Evolutionary conservation across 2,329 filamentous ascomycete species (phyloP).

Genomic region (Fusarium camptoceras): DNA sequence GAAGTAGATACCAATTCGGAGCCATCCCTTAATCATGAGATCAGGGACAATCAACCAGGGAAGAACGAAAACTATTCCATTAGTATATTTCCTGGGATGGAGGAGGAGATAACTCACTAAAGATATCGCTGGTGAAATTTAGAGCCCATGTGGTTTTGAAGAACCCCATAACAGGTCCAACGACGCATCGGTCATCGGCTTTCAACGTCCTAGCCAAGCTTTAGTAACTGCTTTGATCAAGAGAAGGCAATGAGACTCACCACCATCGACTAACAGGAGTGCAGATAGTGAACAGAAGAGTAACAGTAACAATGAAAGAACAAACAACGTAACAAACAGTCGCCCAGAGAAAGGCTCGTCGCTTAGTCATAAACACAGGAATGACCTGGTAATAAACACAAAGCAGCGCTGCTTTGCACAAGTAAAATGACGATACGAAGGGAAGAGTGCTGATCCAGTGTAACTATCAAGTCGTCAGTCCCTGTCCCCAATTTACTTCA

Average conservation of each 20-base stretch:
- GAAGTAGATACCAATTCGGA: slow-evolving; percentile 9
- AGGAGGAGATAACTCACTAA: not conserved
- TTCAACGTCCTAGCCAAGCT: not conserved
- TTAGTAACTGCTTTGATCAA: not conserved
- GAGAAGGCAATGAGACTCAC: not conserved
- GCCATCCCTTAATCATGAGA: slow-evolving; percentile 20
- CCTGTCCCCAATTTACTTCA: accelerated
- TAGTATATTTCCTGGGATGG: too few species aligned
- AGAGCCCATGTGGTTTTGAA: slow-evolving; percentile 17
- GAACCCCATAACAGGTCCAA: not conserved
- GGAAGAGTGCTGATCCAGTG: slow-evolving; percentile 28
- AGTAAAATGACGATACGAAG: slow-evolving; percentile 26
- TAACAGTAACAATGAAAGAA: not conserved
- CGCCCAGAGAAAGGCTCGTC: slow-evolving; percentile 19
- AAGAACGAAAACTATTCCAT: slow-evolving; percentile 13
- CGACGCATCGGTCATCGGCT: accelerated
- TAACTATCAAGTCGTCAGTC: not conserved
- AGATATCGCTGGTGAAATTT: slow-evolving; percentile 26
- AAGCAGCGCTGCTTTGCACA: slow-evolving; percentile 31
- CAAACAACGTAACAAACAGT: not conserved
- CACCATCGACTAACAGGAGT: slow-evolving; percentile 20
- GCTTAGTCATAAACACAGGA: slow-evolving; percentile 22
- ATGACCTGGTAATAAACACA: slow-evolving; percentile 24
- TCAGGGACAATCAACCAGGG: slow-evolving; percentile 23
- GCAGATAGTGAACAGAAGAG: slow-evolving; percentile 13